Evolutionary conservation across 2,329 filamentous ascomycete species (phyloP), one percentile per base, ranked within the genome.

Genomic region (Trichocomaceae sp.): DNA sequence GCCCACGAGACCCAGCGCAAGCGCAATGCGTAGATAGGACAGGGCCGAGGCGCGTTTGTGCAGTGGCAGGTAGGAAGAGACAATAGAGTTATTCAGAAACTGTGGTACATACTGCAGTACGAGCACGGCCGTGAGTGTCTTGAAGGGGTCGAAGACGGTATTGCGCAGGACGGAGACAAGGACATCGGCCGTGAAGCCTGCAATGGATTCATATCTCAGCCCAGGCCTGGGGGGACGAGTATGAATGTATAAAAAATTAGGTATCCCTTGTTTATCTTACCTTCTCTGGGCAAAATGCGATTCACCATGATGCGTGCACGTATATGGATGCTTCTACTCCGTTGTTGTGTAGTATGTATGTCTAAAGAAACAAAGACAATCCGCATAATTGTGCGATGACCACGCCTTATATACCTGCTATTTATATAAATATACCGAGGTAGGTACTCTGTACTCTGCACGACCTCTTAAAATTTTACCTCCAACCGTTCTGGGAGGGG

Each of bases 111-210:
- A 85, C 26, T 79, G 78, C 8, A 82, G 79, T 20, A 84, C 74
- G 4, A 88, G 76, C 45, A 88, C 63, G 22, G 88, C 73, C 0
- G 85, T 81, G 12, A 89, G 70, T 0, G 86, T 78, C 19, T 88
- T 71, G 39, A 76, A 74, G 1, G 86, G 85, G 63, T 87, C 86
- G 57, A 89, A 72, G 6, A 79, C 75, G 0, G 84, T 88, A 52
- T 75, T 74, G 59, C 79, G 77, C 60, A 89, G 65, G 41, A 86
- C 64, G 39, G 76, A 75, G 35, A 79, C 70, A 57, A 87, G 59
- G 12, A 83, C 80, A 64, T 88, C 85, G 57, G 75, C 75, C 35
- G 78, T 82, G 64, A 87, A 77, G 47, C 75, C 73, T 72, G 66
- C 64, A 53, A n/a, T 22, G 15, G 3, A 15, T 26, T 31, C 15